Conservation (phyloP, 345 rosid species). For the Salix arbutifolia region DNA sequence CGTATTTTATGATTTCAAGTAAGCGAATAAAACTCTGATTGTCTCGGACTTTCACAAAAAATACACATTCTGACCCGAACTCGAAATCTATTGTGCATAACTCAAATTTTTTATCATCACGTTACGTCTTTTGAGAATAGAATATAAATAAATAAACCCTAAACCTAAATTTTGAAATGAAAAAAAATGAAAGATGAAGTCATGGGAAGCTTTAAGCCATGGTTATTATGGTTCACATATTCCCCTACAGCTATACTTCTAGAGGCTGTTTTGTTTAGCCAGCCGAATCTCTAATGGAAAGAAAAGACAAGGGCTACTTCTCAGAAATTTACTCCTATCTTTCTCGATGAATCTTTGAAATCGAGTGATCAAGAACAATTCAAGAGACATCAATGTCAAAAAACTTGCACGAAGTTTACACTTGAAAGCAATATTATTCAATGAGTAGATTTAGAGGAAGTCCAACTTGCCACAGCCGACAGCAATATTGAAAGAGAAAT, state of each 20-base stretch:
- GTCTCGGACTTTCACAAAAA: rapidly evolving
- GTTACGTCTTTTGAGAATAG: too few relatives aligned
- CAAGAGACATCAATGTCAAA: not conserved
- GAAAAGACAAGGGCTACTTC: not conserved
- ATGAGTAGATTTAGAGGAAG: not conserved
- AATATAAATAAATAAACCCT: too few relatives aligned
- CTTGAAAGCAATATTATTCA: not conserved
- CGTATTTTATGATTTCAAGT: too few relatives aligned
- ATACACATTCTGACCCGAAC: too few relatives aligned
- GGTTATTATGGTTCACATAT: too few relatives aligned
- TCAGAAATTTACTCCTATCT: not conserved
- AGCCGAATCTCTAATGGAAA: not conserved
- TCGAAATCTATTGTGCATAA: too few relatives aligned
- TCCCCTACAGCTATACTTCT: too few relatives aligned
- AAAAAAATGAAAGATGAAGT: not conserved
- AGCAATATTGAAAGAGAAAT: constrained; percentile 12
- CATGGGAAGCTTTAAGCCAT: too few relatives aligned
- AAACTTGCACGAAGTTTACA: not conserved
- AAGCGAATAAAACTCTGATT: too few relatives aligned
- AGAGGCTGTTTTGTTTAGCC: too few relatives aligned
- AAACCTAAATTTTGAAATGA: not conserved
- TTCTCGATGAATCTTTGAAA: not conserved
- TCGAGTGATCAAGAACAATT: not conserved
- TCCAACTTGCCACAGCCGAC: constrained; percentile 5
- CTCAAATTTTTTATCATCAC: too few relatives aligned